A percentile compares a stretch with the other conserved stretches of the same genome.
Conservation (phyloP, 257 asterid species). For the Capsicum baccatum region DNA sequence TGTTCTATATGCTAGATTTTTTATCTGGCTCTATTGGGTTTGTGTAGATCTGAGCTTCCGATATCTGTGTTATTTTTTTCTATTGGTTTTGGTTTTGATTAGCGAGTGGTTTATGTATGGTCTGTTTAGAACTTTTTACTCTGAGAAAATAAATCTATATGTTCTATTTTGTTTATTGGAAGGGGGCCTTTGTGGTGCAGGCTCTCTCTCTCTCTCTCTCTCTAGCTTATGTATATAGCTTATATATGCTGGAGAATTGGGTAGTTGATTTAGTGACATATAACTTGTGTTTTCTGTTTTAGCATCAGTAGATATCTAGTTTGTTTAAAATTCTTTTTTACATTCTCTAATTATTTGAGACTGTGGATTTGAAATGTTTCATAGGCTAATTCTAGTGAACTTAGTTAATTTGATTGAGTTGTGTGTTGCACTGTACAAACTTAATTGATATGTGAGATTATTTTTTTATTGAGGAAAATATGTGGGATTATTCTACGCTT, state of each 20-base stretch:
- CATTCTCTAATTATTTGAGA: background rate
- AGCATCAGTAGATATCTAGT: background rate
- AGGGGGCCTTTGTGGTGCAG: background rate
- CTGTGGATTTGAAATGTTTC: background rate
- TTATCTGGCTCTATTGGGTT: background rate
- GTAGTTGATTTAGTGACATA: background rate
- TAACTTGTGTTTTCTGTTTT: background rate
- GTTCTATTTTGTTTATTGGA: background rate
- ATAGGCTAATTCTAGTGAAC: background rate
- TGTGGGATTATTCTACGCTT: background rate
- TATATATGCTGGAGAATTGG: background rate
- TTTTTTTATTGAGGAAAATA: background rate
- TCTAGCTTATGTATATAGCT: too few species aligned
- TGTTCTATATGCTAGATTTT: background rate
- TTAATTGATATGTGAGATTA: background rate
- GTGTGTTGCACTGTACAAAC: background rate
- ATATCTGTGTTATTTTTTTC: background rate
- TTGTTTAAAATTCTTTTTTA: background rate
- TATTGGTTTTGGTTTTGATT: background rate
- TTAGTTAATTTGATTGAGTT: background rate
- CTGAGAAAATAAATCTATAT: background rate
- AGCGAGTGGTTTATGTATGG: background rate
- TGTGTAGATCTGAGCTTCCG: constrained; percentile 36
- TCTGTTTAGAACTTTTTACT: background rate
- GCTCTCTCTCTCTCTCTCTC: too few species aligned